phyloP scores from a whole-genome alignment of 257 asterid genomes.

The Rauvolfia tetraphylla region DNA sequence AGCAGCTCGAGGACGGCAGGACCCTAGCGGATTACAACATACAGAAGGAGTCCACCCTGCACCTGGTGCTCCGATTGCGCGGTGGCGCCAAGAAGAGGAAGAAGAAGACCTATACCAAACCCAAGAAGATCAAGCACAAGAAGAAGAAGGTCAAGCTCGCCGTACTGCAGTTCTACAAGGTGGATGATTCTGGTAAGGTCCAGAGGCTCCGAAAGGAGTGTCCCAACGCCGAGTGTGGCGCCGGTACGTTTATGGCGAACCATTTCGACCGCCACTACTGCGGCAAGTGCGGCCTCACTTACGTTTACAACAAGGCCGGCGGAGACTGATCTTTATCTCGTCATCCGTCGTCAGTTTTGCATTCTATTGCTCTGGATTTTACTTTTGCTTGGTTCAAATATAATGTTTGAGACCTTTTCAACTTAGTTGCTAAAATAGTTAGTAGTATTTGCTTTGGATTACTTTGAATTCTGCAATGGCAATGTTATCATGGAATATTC shows the following conservation, averaged over 20 bases:
- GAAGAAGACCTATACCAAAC: conserved; percentile 17
- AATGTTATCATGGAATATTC: conserved; percentile 11
- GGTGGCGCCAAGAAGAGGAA: conserved; percentile 13
- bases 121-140: conserved; percentile 12
- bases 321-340: background rate
- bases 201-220: conserved; percentile 13
- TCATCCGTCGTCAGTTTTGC: background rate
- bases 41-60: conserved; percentile 8
- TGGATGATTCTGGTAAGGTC: conserved; percentile 10
- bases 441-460: background rate
- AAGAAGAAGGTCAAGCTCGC: conserved; percentile 10
- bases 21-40: conserved; percentile 12
- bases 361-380: background rate
- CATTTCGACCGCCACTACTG: conserved; percentile 10
- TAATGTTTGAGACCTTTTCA: background rate
- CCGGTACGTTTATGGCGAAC: conserved; percentile 10
- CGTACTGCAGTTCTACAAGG: conserved; percentile 13
- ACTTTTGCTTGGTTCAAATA: background rate
- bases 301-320: conserved; percentile 8
- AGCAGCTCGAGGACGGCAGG: conserved; percentile 16
- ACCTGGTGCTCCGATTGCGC: conserved; percentile 5
- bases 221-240: conserved; percentile 11
- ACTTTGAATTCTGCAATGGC: background rate
- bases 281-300: conserved; percentile 11
- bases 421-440: background rate